Evolutionary conservation across 2,329 filamentous ascomycete genomes (phyloP).

Genomic region (Ophiostoma quercus): DNA sequence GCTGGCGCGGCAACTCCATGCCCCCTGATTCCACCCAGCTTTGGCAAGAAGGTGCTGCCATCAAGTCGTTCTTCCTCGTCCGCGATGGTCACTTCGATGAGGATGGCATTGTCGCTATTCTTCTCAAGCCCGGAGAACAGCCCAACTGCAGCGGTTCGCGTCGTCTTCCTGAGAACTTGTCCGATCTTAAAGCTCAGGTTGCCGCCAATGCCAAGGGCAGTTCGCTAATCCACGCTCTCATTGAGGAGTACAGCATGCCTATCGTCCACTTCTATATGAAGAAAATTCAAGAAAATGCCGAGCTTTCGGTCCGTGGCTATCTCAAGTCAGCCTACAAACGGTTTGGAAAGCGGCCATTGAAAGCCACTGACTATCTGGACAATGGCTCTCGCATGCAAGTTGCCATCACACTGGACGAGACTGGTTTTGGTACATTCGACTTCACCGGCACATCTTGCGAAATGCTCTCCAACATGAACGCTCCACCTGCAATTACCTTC

Average conservation of each 20-base stretch:
- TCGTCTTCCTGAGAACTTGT: constrained; percentile 56
- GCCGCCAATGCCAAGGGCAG: constrained; percentile 70
- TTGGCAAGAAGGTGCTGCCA: constrained; percentile 42
- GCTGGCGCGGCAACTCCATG: constrained; percentile 49
- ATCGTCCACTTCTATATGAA: constrained; percentile 71
- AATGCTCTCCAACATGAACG: constrained; percentile 24
- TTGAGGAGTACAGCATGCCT: constrained; percentile 66
- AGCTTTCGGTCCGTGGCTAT: constrained; percentile 59
- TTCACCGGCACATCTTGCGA: constrained; percentile 35
- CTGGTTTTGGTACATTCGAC: constrained; percentile 36
- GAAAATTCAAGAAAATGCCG: constrained; percentile 46
- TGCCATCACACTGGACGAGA: constrained; percentile 33
- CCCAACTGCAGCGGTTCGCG: constrained; percentile 37
- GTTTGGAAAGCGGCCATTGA: constrained; percentile 34
- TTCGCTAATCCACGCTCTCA: constrained; percentile 60
- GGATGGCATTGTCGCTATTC: constrained; percentile 32
- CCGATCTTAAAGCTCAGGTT: constrained; percentile 69
- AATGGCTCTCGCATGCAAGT: constrained; percentile 36
- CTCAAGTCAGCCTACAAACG: constrained; percentile 61
- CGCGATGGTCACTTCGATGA: constrained; percentile 23
- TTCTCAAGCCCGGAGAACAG: constrained; percentile 32
- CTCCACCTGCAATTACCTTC: constrained; percentile 25
- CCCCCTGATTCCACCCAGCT: constrained; percentile 37
- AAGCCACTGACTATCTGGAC: constrained; percentile 39
- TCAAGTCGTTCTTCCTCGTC: constrained; percentile 37